A percentile compares a stretch with the other conserved stretches of the same genome.
Evolutionary conservation across 1,284 basidiomycete genomes (phyloP).

Genomic region (Leccinum griseonigrum): DNA sequence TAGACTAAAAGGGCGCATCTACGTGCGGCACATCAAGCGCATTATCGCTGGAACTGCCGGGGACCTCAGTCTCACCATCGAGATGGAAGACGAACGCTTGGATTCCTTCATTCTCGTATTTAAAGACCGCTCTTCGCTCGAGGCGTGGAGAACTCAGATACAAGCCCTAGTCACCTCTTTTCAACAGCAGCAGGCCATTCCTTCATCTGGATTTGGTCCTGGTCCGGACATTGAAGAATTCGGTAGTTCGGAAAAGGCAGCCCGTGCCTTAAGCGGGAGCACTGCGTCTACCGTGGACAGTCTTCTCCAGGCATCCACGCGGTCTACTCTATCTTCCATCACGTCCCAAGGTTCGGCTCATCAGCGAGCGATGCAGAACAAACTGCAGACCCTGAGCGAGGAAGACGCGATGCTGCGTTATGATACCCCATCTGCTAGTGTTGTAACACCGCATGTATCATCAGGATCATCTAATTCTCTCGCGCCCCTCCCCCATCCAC

Average conservation of each 20-base stretch:
- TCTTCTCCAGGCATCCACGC: conserved; percentile 61
- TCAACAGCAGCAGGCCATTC: conserved; percentile 41
- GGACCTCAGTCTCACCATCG: conserved; percentile 88
- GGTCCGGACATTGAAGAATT: conserved; percentile 71
- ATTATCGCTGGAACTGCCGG: conserved; percentile 77
- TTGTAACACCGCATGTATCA: conserved; percentile 75
- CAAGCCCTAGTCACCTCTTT: conserved; percentile 68
- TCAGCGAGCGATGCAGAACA: conserved; percentile 41
- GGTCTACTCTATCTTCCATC: conserved; percentile 66
- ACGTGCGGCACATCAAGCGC: conserved; percentile 88
- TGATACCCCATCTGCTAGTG: conserved; percentile 44
- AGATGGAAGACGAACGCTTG: conserved; percentile 91
- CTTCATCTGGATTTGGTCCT: conserved; percentile 36
- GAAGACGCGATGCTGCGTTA: conserved; percentile 63
- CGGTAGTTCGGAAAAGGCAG: conserved; percentile 68
- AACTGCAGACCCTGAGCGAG: conserved; percentile 65
- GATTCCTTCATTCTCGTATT: conserved; percentile 95
- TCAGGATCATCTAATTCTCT: conserved; percentile 75
- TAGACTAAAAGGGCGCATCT: conserved; percentile 92
- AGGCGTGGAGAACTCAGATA: conserved; percentile 84
- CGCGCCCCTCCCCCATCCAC: conserved; percentile 77
- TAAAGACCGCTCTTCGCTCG: conserved; percentile 83
- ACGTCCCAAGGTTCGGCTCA: conserved; percentile 62
- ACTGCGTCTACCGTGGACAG: conserved; percentile 66
- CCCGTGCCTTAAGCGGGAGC: conserved; percentile 75